These are phyloP conservation scores for Botrytis medusae DNA, from an alignment of 2,329 filamentous ascomycete species.

Conservation along the genomic window DNA sequence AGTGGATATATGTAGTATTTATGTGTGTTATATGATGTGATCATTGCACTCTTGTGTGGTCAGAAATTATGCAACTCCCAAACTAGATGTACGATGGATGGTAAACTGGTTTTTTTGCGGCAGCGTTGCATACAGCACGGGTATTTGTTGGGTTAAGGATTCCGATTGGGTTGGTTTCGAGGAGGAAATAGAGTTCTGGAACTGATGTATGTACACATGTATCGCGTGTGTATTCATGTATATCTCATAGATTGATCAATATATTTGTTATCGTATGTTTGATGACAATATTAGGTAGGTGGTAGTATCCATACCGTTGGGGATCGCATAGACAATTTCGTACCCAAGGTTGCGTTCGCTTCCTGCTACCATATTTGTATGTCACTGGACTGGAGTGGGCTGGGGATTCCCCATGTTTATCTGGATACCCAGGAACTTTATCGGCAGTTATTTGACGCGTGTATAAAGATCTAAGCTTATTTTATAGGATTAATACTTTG, in stretches of 20 bases:
- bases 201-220: background rate
- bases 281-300: background rate
- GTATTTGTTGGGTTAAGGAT: background rate
- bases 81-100: background rate
- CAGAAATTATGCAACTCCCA: background rate
- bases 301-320: background rate
- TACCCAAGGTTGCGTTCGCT: background rate
- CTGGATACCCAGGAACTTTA: background rate
- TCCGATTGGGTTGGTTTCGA: background rate
- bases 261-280: background rate
- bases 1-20: slow-evolving; percentile 1
- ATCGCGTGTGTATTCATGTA: background rate
- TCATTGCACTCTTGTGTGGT: background rate
- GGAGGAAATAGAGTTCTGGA: background rate
- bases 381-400: background rate
- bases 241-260: background rate
- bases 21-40: background rate
- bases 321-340: background rate
- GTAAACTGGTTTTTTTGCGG: background rate
- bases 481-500: background rate
- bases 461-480: background rate
- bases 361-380: background rate
- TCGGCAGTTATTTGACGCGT: background rate
- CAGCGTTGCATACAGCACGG: background rate
- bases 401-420: slow-evolving; percentile 7